Evolutionary conservation across 169 alveolate species (phyloP), one percentile per base, ranked within the genome.

Genomic region (Cryptosporidium ryanae): DNA sequence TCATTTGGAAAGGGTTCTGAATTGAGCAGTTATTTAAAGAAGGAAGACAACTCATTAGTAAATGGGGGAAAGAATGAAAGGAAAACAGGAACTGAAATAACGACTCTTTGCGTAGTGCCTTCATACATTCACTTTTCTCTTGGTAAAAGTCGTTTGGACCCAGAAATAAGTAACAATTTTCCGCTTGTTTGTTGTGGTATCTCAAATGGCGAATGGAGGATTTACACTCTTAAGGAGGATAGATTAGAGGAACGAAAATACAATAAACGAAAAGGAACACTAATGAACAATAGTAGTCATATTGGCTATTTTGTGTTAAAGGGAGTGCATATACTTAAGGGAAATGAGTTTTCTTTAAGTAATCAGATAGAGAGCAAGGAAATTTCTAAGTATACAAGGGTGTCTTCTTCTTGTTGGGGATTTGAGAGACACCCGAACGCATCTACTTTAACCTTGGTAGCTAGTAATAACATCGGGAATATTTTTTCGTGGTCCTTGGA

Each of bases 171-270:
- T 21, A 61, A 57, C 6, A 59, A 32, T 12, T 76, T 76, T 38
- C 87, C 87, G 15, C 43, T 61, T 10, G 54, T 76, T 23, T 55
- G 57, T 34, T 76, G 87, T 76, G 87, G 87, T 15, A 8, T 76
- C 2, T 76, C 87, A 32, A 76, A 76, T 76, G 71, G 71, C 23
- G 87, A 76, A 43, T 76, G 87, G 87, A 76, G 87, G 63, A 76
- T 65, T n/a, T 76, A 76, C 46, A 76, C 52, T 46, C 38, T 76
- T 32, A 32, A 59, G 25, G 43, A 61, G 23, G 66, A 61, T 65
- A 38, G 18, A 31, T 21, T n/a, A 10, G 25, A 70, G n/a, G 57
- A 38, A 18, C 15, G 52, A 15, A 32, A 76, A 44, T 29, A 54
- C 13, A 29, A 27, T 3, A 44, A 76, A 4, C 6, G 17, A 5